Evolutionary conservation across 352 stramenopile species (phyloP).

Genomic region (Phytopythium aichiense): DNA sequence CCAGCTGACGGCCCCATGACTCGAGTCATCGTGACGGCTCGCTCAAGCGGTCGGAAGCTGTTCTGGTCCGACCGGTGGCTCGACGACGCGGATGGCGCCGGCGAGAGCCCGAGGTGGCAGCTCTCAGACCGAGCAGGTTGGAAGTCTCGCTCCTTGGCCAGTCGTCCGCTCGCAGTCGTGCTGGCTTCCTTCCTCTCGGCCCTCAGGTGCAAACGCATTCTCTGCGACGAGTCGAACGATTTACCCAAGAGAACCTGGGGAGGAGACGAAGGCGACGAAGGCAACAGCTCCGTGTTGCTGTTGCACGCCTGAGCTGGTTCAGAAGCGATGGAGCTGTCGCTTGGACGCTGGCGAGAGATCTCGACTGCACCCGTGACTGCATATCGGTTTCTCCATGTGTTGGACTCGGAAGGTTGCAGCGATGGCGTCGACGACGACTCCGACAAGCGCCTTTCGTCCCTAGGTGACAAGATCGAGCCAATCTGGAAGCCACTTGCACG

Average conservation of each 20-base stretch:
- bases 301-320: not conserved
- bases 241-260: not conserved
- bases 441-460: slow-evolving; percentile 3
- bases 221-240: slow-evolving; percentile 6
- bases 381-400: not conserved
- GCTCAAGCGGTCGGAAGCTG: slow-evolving; percentile 23
- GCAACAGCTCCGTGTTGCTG: not conserved
- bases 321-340: not conserved
- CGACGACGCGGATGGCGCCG: not conserved
- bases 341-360: not conserved
- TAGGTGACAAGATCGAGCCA: slow-evolving; percentile 5
- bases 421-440: not conserved
- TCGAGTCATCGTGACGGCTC: slow-evolving; percentile 26
- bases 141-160: not conserved
- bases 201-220: not conserved
- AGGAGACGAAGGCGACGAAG: not conserved
- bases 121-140: not conserved
- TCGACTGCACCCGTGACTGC: not conserved
- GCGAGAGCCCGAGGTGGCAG: not conserved
- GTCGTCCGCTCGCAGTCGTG: not conserved
- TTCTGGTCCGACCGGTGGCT: slow-evolving; percentile 2
- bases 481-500: not conserved
- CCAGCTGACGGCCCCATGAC: slow-evolving; percentile 11
- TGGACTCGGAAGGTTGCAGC: not conserved
- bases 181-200: not conserved